Conservation (phyloP, 2,329 filamentous ascomycete genomes). For the Neobulgaria alba region DNA sequence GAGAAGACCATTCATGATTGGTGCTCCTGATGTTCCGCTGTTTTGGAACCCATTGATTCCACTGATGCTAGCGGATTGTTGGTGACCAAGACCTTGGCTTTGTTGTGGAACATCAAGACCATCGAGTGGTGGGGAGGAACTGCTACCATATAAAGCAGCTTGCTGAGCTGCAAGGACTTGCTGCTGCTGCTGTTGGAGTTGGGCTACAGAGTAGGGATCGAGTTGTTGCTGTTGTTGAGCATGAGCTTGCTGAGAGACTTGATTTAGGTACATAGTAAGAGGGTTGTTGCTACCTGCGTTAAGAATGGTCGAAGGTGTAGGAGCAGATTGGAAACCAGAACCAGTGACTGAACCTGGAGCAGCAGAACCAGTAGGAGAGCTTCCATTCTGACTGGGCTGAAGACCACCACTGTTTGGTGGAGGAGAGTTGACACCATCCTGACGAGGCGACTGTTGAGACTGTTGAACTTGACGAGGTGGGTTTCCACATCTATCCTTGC, state of each 20-base stretch:
- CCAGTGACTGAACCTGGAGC: conserved; percentile 41
- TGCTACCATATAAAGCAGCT: conserved; percentile 68
- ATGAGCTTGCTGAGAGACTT: conserved; percentile 65
- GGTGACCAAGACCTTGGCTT: conserved; percentile 46
- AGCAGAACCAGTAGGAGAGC: conserved; percentile 29
- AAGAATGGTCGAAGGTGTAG: conserved; percentile 63
- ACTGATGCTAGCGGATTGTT: conserved; percentile 57
- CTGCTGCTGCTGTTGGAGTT: conserved; percentile 58
- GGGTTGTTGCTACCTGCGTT: conserved; percentile 78
- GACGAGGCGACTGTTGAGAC: conserved; percentile 56
- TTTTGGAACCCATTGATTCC: conserved; percentile 35
- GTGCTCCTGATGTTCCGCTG: conserved; percentile 45
- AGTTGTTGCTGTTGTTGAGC: conserved; percentile 50
- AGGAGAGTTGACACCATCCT: conserved; percentile 50
- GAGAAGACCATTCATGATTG: conserved; percentile 68
- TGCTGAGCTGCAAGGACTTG: conserved; percentile 68
- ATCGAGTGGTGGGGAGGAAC: conserved; percentile 44
- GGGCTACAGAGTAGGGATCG: conserved; percentile 34
- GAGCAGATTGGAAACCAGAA: conserved; percentile 42
- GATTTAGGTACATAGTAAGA: conserved; percentile 85
- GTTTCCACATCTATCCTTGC: conserved; percentile 96
- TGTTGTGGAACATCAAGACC: conserved; percentile 51
- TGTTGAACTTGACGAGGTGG: conserved; percentile 75
- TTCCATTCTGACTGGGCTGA: conserved; percentile 25
- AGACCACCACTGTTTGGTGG: conserved; percentile 33